A percentile compares a stretch with the other conserved stretches of the same genome.
These are phyloP conservation scores for Metschnikowia koreensis DNA, from an alignment of 805 yeast species.

Conservation along the genomic window DNA sequence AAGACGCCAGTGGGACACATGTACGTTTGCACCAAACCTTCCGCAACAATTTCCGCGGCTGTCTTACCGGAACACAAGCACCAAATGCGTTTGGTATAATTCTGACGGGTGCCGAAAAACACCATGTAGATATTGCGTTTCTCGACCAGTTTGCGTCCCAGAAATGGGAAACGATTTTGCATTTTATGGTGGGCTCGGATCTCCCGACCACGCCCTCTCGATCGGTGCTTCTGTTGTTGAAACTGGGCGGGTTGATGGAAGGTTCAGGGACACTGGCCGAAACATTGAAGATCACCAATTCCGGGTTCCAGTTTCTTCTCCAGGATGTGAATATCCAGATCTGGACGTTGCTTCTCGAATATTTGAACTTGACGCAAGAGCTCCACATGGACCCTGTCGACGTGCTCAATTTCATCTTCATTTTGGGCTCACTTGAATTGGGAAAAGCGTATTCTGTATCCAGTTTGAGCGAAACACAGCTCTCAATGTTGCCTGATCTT, in stretches of 20 bases:
- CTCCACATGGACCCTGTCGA: conserved; percentile 94
- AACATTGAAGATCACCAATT: conserved; percentile 71
- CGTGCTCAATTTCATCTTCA: conserved; percentile 87
- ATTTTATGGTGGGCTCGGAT: conserved; percentile 96
- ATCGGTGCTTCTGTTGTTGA: conserved; percentile 75
- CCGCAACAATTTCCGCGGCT: conserved; percentile 70
- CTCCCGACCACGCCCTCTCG: conserved; percentile 62
- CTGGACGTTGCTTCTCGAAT: conserved; percentile 88
- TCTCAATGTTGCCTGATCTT: conserved; percentile 82
- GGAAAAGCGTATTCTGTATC: conserved; percentile 81
- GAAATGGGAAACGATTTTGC: conserved; percentile 93
- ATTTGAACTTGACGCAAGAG: conserved; percentile 78
- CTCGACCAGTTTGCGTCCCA: conserved; percentile 77
- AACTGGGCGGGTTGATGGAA: conserved; percentile 87
- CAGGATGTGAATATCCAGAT: conserved; percentile 94
- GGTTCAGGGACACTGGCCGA: conserved; percentile 39
- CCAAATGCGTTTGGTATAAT: conserved; percentile 77
- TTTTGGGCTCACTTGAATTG: conserved; percentile 87
- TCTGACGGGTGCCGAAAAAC: conserved; percentile 51
- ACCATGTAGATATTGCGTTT: conserved; percentile 58
- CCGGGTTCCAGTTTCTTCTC: conserved; percentile 89
- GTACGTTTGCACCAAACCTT: conserved; percentile 70
- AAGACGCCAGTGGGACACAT: conserved; percentile 46
- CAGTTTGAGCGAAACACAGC: conserved; percentile 74
- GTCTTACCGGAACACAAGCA: conserved; percentile 74